Evolutionary conservation across 2,329 filamentous ascomycete species (phyloP), one percentile per base, ranked within the genome.

Genomic region (Paramyrothecium sp.): DNA sequence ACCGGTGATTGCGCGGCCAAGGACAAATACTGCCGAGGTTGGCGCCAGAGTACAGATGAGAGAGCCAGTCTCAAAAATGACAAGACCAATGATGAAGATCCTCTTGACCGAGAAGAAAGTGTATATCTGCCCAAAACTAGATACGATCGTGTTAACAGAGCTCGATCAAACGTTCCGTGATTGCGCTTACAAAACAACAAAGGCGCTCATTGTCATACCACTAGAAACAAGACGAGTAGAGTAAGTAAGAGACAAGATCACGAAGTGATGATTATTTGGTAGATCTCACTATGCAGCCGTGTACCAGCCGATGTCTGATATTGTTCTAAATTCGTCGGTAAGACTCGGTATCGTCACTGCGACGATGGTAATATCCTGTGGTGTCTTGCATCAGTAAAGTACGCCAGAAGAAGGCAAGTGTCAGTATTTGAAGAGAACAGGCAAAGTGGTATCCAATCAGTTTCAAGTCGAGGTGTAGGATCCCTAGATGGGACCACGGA

Each of bases 1-100:
- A 13, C 74, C 74, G 7, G 67, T 70, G 4, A 76, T 58, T 3
- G 73, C 73, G 1, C 74, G 71, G 1, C 74, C 74, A 17, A 74
- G 59, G 23, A 76, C 73, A 23, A 76, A 71, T 20, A 67, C 58
- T 1, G 68, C 63, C 0, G 74, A 75, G 2, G 60, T 69, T 0
- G 73, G 69, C 2, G 73, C 73, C 1, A 71, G 56, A 0, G 70
- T 75, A 23, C 71, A 75, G 10, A 75, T 60, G 7, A 75, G 55
- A 17, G 69, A 69, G 1, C 74, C 74, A 2, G 63, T 51, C 13
- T 71, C 70, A 30, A 73, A 73, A 7, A 71, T 55, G 5, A 61
- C 60, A 12, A 73, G 61, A 1, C 67, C 65, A 10, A 59, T 53
- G 2, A 71, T 57, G 47, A 68, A 73, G 12, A 70, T 54, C 3